Base-by-base conservation (phyloP, 306 rosid genomes). In the Vicia sativa region DNA sequence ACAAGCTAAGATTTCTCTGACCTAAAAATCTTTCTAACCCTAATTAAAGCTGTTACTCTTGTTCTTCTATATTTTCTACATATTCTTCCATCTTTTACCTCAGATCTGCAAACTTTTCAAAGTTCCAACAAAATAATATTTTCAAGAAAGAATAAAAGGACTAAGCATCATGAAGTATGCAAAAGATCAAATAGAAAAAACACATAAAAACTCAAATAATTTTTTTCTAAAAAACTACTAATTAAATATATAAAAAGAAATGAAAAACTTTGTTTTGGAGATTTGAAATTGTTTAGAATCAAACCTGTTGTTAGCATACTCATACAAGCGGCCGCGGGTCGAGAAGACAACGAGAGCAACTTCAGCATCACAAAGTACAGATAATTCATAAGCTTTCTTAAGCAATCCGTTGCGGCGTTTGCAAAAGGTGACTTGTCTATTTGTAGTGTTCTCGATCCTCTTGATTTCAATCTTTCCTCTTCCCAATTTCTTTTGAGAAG, bases 291-390 rank as follows among this genome's bases (percentile, higher is more conserved):
- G 18, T 42, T 12, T 48, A 9, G 16, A 18, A 13, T 55, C 16
- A 16, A 62, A 86, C 97, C 97, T 91, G 84, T 87, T 89, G 79
- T 91, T 91, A 26, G 97, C 87, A 60, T 91, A 92, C 77, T 92
- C 97, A 38, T 92, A 92, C 74, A 92, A 83, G 60, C 96, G 96
- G n/a, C 95, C 97, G 5, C 97, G 89, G 72, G 37, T 81, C 3
- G 97, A 91, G 84, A 91, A 91, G 78, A 91, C 96, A 71, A 91
- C 75, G 43, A 91, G 97, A 60, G 97, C 95, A 70, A 91, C 92
- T 78, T 91, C 97, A 53, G 96, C 97, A 77, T 91, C 97, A 71
- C 97, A 91, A 7, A 91, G 65, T 45, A 91, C 96, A 28, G 97
- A 91, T 11, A 91, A 58, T 39, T 91, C 97, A 54, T 91, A 89